A percentile compares a stretch with the other conserved stretches of the same genome.
These are phyloP conservation scores for Suhomyces sp. DNA, from an alignment of 805 yeast genomes.

Conservation along the genomic window DNA sequence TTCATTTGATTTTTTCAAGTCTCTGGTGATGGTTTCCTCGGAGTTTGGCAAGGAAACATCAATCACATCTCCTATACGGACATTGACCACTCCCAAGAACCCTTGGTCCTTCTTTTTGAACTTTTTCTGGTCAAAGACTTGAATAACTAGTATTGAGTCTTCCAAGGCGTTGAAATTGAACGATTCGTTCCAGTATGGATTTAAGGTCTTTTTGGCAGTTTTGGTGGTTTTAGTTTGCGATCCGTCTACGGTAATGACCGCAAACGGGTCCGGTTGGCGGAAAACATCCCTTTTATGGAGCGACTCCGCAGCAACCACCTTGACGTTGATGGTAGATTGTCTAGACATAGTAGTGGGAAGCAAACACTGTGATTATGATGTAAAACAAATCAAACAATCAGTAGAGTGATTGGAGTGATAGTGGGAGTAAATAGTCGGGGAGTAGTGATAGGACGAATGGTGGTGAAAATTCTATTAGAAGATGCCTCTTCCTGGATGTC, in stretches of 20 bases:
- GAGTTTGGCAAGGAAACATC: conserved; percentile 52
- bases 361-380: too few species aligned
- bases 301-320: conserved; percentile 93
- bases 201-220: conserved; percentile 88
- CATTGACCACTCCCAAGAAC: conserved; percentile 91
- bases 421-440: too few species aligned
- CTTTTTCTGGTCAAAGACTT: conserved; percentile 95
- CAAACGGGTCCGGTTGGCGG: conserved; percentile 96
- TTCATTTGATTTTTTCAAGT: conserved; percentile 87
- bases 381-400: too few species aligned
- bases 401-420: too few species aligned
- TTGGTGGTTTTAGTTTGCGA: conserved; percentile 93
- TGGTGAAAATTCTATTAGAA: too few species aligned
- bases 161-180: conserved; percentile 77
- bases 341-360: conserved; percentile 12
- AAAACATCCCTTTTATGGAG: conserved; percentile 93
- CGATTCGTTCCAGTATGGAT: conserved; percentile 97
- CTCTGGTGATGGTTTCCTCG: conserved; percentile 90
- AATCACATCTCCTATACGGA: conserved; percentile 84
- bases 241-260: conserved; percentile 96
- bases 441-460: too few species aligned
- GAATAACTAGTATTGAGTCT: conserved; percentile 83
- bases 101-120: conserved; percentile 99
- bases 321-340: conserved; percentile 50
- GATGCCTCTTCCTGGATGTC: too few species aligned